Conservation (phyloP, 2,329 filamentous ascomycete species). For the Eutypella sp. region DNA sequence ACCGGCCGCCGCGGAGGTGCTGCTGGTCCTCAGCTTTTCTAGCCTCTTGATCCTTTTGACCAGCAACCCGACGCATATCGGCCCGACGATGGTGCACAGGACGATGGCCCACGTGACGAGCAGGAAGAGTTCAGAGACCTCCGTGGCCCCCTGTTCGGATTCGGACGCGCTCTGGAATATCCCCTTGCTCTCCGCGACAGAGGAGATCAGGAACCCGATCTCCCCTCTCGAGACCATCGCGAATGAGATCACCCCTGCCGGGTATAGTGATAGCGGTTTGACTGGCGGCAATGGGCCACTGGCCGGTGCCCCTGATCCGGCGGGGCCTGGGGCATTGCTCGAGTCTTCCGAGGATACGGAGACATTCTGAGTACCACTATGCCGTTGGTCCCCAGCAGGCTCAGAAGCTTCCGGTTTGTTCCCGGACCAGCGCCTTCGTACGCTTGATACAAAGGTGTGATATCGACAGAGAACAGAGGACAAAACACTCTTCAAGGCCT, state of each 20-base stretch:
- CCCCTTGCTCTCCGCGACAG: constrained; percentile 54
- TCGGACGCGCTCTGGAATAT: constrained; percentile 30
- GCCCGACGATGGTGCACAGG: constrained; percentile 49
- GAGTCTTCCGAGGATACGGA: neutral
- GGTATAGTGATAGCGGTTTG: constrained; percentile 60
- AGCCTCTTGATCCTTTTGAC: constrained; percentile 37
- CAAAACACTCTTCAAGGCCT: constrained; percentile 1
- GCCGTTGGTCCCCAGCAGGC: neutral
- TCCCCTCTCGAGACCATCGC: constrained; percentile 75
- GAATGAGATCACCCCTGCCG: constrained; percentile 59
- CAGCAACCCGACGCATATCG: constrained; percentile 42
- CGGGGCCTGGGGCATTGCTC: neutral
- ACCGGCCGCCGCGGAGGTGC: too few species aligned
- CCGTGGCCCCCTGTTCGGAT: constrained; percentile 7
- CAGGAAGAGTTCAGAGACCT: constrained; percentile 41
- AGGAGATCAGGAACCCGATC: constrained; percentile 72
- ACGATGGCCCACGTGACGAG: constrained; percentile 53
- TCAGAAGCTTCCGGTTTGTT: neutral
- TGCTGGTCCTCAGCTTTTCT: constrained; percentile 13
- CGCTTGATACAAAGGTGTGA: constrained; percentile 9
- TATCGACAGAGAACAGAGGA: constrained; percentile 7
- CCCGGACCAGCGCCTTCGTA: constrained; percentile 3
- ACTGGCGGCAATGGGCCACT: constrained; percentile 18
- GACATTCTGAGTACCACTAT: neutral
- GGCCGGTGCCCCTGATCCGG: neutral